phyloP scores from a whole-genome alignment of 2,329 filamentous ascomycete genomes.

The Allantophomopsis cytisporea region DNA sequence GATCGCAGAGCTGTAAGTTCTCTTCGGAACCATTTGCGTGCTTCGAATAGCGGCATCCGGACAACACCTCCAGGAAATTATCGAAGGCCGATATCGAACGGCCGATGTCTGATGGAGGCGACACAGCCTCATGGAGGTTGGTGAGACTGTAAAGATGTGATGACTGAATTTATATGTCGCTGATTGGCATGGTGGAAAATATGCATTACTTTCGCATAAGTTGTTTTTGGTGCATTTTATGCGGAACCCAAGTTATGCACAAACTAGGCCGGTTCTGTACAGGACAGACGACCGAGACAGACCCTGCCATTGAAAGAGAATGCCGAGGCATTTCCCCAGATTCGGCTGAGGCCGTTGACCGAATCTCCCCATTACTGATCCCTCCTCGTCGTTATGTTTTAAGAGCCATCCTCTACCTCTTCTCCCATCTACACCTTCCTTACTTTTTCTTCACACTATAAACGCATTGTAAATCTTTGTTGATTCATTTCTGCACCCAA shows the following conservation, averaged over 20 bases:
- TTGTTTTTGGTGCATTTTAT: background rate
- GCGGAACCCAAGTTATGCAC: too few species aligned
- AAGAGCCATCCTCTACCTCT: slow-evolving; percentile 1
- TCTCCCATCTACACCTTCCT: slow-evolving; percentile 2
- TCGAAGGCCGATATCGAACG: background rate
- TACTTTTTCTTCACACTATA: slow-evolving; percentile 2
- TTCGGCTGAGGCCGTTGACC: slow-evolving; percentile 3
- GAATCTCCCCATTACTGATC: slow-evolving; percentile 2
- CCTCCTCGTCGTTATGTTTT: slow-evolving; percentile 1
- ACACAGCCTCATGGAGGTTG: background rate
- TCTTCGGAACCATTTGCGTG: background rate
- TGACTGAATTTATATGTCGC: too few species aligned
- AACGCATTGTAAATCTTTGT: background rate
- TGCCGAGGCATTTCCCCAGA: slow-evolving; percentile 18
- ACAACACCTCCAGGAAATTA: too few species aligned
- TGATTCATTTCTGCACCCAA: slow-evolving; percentile 2
- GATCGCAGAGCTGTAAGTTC: slow-evolving; percentile 2
- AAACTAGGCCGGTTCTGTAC: too few species aligned
- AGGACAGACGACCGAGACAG: too few species aligned
- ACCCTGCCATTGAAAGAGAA: too few species aligned
- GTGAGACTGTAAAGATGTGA: too few species aligned
- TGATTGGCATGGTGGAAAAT: slow-evolving; percentile 1
- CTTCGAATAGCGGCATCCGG: too few species aligned
- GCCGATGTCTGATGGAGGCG: slow-evolving; percentile 1
- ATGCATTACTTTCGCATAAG: background rate